Evolutionary conservation across 768 basidiomycete genomes (phyloP), one percentile per base, ranked within the genome.

Genomic region (Naganishia onofrii): DNA sequence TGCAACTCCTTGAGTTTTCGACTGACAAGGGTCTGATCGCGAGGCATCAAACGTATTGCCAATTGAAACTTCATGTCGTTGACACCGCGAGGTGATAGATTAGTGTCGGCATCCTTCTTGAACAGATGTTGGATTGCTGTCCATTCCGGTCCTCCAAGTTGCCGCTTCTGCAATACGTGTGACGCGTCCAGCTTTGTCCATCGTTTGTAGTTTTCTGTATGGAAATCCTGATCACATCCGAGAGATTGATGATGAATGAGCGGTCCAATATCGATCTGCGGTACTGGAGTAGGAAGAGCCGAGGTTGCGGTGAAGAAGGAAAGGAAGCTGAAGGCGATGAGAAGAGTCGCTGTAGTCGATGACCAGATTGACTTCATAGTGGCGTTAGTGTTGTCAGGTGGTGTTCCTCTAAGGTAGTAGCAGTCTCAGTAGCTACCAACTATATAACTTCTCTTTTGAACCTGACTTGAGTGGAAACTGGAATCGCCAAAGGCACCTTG

Each of bases 211-310:
- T 63, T 34, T 4, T 38, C 42, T 12, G 21, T 6, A 26, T 63
- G 60, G 26, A 42, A 34, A n/a, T 34, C 17, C 6, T 46, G 34
- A 29, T 63, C 60, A 34, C 60, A 63, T 12, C 42, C 60, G 0
- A 2, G 60, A 17, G 60, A 63, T 4, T 42, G 60, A 28, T 63
- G 60, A 26, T n/a, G 26, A 12, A 63, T 26, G 36, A 63, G 60
- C 17, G 21, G 36, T 44, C 60, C 60, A 21, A 51, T 7, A n/a
- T 51, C n/a, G 26, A 29, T 23, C 3, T n/a, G n/a, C 12, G 38
- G 36, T 9, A 2, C 42, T 42, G 60, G 36, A 10, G 38, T 26
- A 42, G 60, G 32, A 21, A 58, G n/a, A 17, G 23, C 34, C 2
- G 34, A 38, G 34, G 34, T 31, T 4, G 8, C 60, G 60, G 2